Evolutionary conservation across 108 stramenopile species (phyloP).

Genomic region (Nitzschia sp.): DNA sequence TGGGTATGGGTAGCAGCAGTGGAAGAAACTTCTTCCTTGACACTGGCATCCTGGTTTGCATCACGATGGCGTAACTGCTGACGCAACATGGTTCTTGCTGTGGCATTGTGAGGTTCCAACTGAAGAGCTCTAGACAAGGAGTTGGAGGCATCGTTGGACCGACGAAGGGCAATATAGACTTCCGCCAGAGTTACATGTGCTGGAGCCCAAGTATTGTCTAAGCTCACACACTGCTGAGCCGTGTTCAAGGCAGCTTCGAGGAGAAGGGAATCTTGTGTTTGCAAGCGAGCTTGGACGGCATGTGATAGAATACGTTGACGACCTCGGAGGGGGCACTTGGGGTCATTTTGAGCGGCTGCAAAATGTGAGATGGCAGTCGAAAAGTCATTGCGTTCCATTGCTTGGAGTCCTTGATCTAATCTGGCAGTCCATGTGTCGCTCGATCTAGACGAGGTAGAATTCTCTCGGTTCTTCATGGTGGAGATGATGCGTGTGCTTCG

Average conservation of each 20-base stretch:
- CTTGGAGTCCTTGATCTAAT: slow-evolving; percentile 35
- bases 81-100: slow-evolving; percentile 70
- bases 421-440: background rate
- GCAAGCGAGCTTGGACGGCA: slow-evolving; percentile 70
- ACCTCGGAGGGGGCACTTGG: slow-evolving; percentile 37
- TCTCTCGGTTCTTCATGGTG: slow-evolving; percentile 3
- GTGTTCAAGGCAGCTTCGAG: slow-evolving; percentile 58
- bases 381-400: slow-evolving; percentile 30
- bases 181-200: slow-evolving; percentile 76
- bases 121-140: slow-evolving; percentile 64
- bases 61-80: slow-evolving; percentile 47
- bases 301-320: slow-evolving; percentile 55
- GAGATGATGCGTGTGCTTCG: no score
- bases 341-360: slow-evolving; percentile 23
- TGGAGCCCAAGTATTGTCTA: slow-evolving; percentile 75
- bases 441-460: background rate
- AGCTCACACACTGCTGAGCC: slow-evolving; percentile 60
- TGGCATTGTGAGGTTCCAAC: slow-evolving; percentile 48
- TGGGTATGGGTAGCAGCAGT: no score
- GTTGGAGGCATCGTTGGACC: slow-evolving; percentile 84
- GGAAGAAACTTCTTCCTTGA: no score
- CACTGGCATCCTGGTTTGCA: no score
- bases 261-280: slow-evolving; percentile 61
- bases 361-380: slow-evolving; percentile 31
- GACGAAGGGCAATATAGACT: slow-evolving; percentile 70